Evolutionary conservation across 2,329 filamentous ascomycete species (phyloP), one percentile per base, ranked within the genome.

Genomic region (Kalmusia sp.): DNA sequence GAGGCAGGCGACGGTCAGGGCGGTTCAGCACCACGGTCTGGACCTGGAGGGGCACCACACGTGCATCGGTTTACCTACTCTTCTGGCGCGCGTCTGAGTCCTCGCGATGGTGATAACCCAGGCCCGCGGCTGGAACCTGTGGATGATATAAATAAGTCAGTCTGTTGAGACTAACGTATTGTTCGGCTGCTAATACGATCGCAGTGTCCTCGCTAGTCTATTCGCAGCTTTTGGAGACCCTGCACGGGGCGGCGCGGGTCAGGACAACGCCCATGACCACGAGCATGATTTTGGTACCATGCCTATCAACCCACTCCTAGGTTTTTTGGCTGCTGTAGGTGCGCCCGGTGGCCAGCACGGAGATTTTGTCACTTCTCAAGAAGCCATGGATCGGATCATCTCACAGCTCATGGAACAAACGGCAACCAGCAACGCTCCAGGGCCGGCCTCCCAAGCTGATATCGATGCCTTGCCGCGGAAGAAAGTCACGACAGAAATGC

Each of bases 311-410:
- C 79, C 82, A 1, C 71, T 84, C 45, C 76, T 79, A 22, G 71
- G 72, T 4, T 69, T 84, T 17, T 72, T 84, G 31, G 60, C 64
- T 17, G 59, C 65, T n/a, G 61, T 70, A 35, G 64, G 65, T n/a
- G n/a, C n/a, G n/a, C n/a, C n/a, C 11, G 67, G 64, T 27, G 76
- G 71, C 12, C 65, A 70, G 14, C 80, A 84, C 53, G 91, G 92
- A 17, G 93, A 98, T 72, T 91, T 88, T 6, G 93, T 96, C 1
- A 96, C 93, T 71, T 89, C 90, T 0, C 91, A 98, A 74, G 92
- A 96, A 76, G 93, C 90, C 2, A 79, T 98, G 27, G 93, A 99
- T 70, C 86, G 89, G 28, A 91, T 98, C 59, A 89, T 99, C 51
- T 89, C 91, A 0, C 85, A 90, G 62, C 80, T 98, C 37, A 95